Base-by-base conservation (phyloP, 805 yeast genomes). In the Zygotorulaspora danielsina region DNA sequence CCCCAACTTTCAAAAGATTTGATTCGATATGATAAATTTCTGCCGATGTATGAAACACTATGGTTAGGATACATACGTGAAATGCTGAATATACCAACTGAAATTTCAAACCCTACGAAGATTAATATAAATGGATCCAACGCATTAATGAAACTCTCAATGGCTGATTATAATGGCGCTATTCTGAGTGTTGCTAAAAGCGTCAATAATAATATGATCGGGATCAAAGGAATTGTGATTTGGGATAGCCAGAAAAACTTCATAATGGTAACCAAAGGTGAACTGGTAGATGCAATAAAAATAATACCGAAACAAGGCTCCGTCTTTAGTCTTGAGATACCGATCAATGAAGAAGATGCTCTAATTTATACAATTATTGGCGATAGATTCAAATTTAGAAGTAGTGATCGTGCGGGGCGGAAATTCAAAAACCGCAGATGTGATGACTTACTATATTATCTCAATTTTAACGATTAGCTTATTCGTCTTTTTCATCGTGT, bases 161-260 rank as follows among this genome's bases (percentile, higher is more conserved):
- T 81, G 44, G 85, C 93, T 1, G 97, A 88, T 53, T 83, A 75
- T 61, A 82, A 81, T 50, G 96, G 97, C 3, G 75, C 93, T n/a
- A 57, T 61, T 29, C 41, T 87, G 10, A 69, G 69, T 10, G 88
- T 88, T 0, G 51, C 69, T 2, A 72, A 76, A 33, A 69, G 85
- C n/a, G 62, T 64, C 15, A 82, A 81, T 51, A 64, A 70, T 4
- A 72, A 76, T 35, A 54, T 75, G 39, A 69, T 81, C 6, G 94
- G 93, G 0, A 51, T 71, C 21, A 49, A 67, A 26, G 97, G 97
- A 0, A 83, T 88, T 4, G 84, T 88, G 2, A 65, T 85, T 2
- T 84, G 93, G 83, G 97, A 88, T 56, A 74, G 90, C 6, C 87
- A 83, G 57, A 77, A 78, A 48, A 73, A 75, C 44, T 81, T 85